A percentile compares a stretch with the other conserved stretches of the same genome.
phyloP scores from a whole-genome alignment of 2,329 filamentous ascomycete genomes.

The Sclerotinia trifoliorum region DNA sequence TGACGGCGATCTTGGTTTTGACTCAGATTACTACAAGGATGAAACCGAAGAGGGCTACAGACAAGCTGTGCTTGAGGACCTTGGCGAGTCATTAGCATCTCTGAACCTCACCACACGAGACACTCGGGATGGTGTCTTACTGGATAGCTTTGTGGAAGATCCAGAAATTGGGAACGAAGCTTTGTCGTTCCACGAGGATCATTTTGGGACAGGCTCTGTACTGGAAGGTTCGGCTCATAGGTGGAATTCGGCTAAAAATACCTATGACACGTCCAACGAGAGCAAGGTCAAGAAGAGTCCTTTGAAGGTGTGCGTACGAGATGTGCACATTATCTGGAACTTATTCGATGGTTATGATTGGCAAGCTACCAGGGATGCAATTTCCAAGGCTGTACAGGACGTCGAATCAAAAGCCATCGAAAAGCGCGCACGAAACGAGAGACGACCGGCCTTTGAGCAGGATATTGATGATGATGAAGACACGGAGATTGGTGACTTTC shows the following conservation, averaged over 20 bases:
- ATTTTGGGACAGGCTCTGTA: constrained; percentile 65
- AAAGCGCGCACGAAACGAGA: constrained; percentile 60
- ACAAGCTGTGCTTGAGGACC: constrained; percentile 44
- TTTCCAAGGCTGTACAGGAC: constrained; percentile 83
- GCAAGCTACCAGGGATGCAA: constrained; percentile 80
- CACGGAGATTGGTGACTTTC: constrained; percentile 85
- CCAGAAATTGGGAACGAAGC: constrained; percentile 53
- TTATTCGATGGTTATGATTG: constrained; percentile 98
- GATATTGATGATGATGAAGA: constrained; percentile 80
- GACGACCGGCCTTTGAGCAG: constrained; percentile 54
- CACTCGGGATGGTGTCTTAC: constrained; percentile 48
- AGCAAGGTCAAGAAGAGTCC: constrained; percentile 64
- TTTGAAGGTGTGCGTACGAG: constrained; percentile 73
- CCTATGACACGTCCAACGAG: constrained; percentile 66
- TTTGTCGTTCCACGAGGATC: constrained; percentile 74
- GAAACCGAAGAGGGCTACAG: constrained; percentile 34
- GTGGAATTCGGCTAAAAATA: constrained; percentile 77
- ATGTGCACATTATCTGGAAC: constrained; percentile 96
- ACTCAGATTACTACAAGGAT: constrained; percentile 51
- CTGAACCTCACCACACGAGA: constrained; percentile 40
- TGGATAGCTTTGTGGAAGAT: constrained; percentile 45
- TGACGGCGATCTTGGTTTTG: constrained; percentile 43
- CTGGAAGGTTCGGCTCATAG: constrained; percentile 68
- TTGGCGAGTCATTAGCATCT: constrained; percentile 37
- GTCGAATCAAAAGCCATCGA: constrained; percentile 82